Evolutionary conservation across 176 grass and related monocot species (phyloP), one percentile per base, ranked within the genome.

Genomic region (Oryza meridionalis): DNA sequence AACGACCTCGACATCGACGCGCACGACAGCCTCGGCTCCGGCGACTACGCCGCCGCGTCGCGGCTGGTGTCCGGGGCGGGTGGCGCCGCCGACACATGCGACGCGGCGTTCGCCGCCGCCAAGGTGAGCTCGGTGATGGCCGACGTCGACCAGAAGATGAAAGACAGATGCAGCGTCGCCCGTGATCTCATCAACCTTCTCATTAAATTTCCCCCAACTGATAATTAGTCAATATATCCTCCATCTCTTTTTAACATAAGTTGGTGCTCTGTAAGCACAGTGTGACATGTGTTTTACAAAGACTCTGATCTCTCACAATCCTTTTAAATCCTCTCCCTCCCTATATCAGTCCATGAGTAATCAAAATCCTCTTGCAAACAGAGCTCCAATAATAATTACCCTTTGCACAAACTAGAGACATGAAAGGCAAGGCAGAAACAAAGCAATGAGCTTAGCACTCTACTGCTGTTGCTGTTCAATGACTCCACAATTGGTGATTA

Each of bases 401-500:
- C 51, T 55, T 55, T 55, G 51, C 7, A 55, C 19, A 55, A 7
- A 7, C 38, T 40, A 40, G 35, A 37, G 35, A 37, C 35, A 37
- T 37, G 35, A 37, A 37, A 37, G 35, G 35, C 35, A 37, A 37
- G 5, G 35, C 35, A 37, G 35, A 37, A 37, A 35, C 33, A 35
- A 5, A 35, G 32, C 0, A 37, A 37, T 37, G 35, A 37, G 35
- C 4, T 33, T 37, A 37, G 35, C 6, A 5, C 35, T 37, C 63
- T 67, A n/a, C 77, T 67, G 11, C 31, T 9, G 43, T 44, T 86
- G 86, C 25, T 86, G 88, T 17, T 88, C 74, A 38, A 87, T 43
- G 8, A 93, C 67, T 2, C 92, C 95, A 47, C 91, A 98, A 47
- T 95, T 95, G 31, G 92, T 90, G 42, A 98, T 76, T 9, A 95